These are phyloP conservation scores for Hylodesmum podocarpum DNA, from an alignment of 306 rosid genomes.

Conservation along the genomic window DNA sequence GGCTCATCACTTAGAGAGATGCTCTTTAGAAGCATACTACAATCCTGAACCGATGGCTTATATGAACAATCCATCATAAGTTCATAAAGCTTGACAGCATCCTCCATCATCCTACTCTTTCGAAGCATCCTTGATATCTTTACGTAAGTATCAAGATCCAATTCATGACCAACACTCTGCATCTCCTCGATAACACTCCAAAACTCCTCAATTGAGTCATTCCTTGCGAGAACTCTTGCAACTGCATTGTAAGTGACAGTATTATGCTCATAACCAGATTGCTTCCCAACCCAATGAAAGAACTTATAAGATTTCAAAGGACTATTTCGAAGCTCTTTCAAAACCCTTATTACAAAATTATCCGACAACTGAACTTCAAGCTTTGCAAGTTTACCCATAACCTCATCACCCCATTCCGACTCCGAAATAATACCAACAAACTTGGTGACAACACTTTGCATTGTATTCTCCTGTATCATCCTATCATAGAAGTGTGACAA, in stretches of 20 bases:
- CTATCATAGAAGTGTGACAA: slow-evolving; percentile 46
- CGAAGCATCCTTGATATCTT: slow-evolving; percentile 70
- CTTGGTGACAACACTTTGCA: slow-evolving; percentile 48
- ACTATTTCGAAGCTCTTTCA: slow-evolving; percentile 55
- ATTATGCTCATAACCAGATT: slow-evolving; percentile 49
- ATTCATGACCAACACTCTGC: slow-evolving; percentile 54
- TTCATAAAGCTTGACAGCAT: slow-evolving; percentile 86
- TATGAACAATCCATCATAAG: slow-evolving; percentile 85
- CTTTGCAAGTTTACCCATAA: slow-evolving; percentile 47
- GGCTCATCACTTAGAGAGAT: slow-evolving; percentile 49
- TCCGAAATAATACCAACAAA: slow-evolving; percentile 53
- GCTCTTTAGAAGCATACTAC: slow-evolving; percentile 49
- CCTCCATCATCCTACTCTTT: slow-evolving; percentile 65
- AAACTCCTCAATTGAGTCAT: slow-evolving; percentile 54
- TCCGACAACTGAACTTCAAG: slow-evolving; percentile 50
- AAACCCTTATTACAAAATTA: slow-evolving; percentile 51
- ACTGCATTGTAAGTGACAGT: slow-evolving; percentile 67
- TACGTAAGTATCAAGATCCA: slow-evolving; percentile 77
- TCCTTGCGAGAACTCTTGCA: slow-evolving; percentile 64
- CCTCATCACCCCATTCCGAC: slow-evolving; percentile 57
- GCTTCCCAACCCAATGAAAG: slow-evolving; percentile 62
- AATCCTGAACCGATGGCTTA: slow-evolving; percentile 62
- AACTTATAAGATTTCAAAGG: slow-evolving; percentile 61
- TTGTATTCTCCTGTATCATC: slow-evolving; percentile 57
- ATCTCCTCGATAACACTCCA: slow-evolving; percentile 72